Conservation (phyloP, 163 green algal species). For the Scenedesmus sp. region DNA sequence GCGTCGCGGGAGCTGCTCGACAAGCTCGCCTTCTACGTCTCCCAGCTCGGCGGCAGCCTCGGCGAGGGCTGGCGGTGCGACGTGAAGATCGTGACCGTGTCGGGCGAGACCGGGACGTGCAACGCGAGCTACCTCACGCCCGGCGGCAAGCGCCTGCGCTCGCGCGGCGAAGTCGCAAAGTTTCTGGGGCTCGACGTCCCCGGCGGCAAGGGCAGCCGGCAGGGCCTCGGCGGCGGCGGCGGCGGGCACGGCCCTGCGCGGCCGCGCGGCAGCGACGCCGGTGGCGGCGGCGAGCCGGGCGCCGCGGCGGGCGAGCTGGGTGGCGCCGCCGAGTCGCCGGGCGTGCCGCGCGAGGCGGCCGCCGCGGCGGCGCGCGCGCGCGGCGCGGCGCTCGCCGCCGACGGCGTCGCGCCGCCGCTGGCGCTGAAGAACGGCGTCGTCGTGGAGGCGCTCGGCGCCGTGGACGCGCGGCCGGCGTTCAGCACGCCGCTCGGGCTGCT, state of each 20-base stretch:
- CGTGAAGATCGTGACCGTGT: constrained; percentile 50
- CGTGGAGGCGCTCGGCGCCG: constrained; percentile 28
- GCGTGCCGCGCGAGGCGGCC: constrained; percentile 4
- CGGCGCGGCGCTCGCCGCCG: constrained; percentile 1
- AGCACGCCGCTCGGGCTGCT: constrained; percentile 8
- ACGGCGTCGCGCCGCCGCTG: constrained; percentile 25
- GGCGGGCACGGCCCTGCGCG: not conserved
- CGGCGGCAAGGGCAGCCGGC: not conserved
- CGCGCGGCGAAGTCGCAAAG: constrained; percentile 54
- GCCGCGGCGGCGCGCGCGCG: constrained; percentile 22
- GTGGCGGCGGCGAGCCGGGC: not conserved
- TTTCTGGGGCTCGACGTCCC: constrained; percentile 26
- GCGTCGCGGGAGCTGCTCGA: constrained; percentile 31
- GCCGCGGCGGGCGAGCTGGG: not conserved
- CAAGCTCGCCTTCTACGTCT: constrained; percentile 30
- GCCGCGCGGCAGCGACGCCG: too few species aligned
- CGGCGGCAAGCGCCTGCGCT: constrained; percentile 56
- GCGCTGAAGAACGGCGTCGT: constrained; percentile 24
- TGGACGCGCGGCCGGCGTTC: constrained; percentile 36
- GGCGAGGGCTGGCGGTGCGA: constrained; percentile 64
- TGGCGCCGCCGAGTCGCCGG: not conserved
- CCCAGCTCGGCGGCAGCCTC: constrained; percentile 31
- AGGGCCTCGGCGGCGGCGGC: not conserved
- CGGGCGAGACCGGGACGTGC: constrained; percentile 60
- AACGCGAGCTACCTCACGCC: constrained; percentile 68